Evolutionary conservation across 2,329 filamentous ascomycete genomes (phyloP).

Genomic region (Cryphonectria radicalis): DNA sequence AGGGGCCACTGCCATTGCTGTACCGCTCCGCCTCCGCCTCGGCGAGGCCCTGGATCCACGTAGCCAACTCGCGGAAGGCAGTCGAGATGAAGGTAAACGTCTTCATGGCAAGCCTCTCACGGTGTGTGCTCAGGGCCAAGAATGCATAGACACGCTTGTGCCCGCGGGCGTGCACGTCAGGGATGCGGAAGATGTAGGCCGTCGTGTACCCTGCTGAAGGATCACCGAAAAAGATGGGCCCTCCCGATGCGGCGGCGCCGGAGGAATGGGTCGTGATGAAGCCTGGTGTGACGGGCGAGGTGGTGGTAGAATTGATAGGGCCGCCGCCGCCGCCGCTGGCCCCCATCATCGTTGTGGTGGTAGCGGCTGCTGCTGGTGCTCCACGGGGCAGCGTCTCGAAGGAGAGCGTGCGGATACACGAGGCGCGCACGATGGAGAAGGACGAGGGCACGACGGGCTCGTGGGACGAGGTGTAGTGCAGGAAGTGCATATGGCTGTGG

Average conservation of each 20-base stretch:
- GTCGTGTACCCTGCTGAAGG: slow-evolving; percentile 68
- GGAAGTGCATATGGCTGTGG: slow-evolving; percentile 63
- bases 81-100: slow-evolving; percentile 65
- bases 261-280: slow-evolving; percentile 60
- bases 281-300: slow-evolving; percentile 43
- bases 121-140: slow-evolving; percentile 67
- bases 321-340: slow-evolving; percentile 33
- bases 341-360: not conserved
- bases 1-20: slow-evolving; percentile 34
- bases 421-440: slow-evolving; percentile 69
- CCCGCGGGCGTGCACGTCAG: slow-evolving; percentile 68
- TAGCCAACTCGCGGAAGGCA: slow-evolving; percentile 66
- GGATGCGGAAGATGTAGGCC: slow-evolving; percentile 71
- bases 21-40: slow-evolving; percentile 65
- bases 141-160: slow-evolving; percentile 73
- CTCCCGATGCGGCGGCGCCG: slow-evolving; percentile 61
- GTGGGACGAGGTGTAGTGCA: slow-evolving; percentile 71
- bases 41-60: slow-evolving; percentile 68
- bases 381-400: slow-evolving; percentile 67
- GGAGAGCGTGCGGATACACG: slow-evolving; percentile 68
- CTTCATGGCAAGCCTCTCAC: slow-evolving; percentile 68
- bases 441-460: slow-evolving; percentile 65
- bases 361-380: slow-evolving; percentile 37
- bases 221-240: slow-evolving; percentile 72
- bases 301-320: slow-evolving; percentile 31